Base-by-base conservation (phyloP, 1,284 basidiomycete genomes). In the Ustilago bromivora region DNA sequence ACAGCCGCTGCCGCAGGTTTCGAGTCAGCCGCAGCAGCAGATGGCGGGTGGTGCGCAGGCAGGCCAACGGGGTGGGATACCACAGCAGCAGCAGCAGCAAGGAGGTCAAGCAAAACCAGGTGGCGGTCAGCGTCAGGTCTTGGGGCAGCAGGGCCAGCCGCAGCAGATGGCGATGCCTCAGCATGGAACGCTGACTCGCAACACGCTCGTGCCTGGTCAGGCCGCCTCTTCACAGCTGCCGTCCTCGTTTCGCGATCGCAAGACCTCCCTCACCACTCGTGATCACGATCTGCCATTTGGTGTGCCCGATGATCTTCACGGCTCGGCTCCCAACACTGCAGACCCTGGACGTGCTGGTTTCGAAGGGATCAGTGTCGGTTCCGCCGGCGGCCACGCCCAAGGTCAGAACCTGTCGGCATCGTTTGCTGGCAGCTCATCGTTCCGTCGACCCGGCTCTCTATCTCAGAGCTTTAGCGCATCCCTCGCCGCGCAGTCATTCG, bases 271-370 rank as follows among this genome's bases (percentile, higher is more conserved):
- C 10, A 91, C 0, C 91, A 92, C 92, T 58, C 90, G 92, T 76
- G 91, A 92, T 78, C 92, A 91, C 64, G 92, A 93, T 73, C 92
- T 94, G 76, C 90, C 91, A 0, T 92, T 92, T 71, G 90, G 90
- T 80, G 88, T 90, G 55, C 89, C 89, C 11, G 90, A 91, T 67
- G 90, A 91, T 70, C 83, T 86, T 32, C 78, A 82, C 23, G 38
- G 66, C 4, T 47, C 63, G 0, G 49, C 64, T 10, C 47, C 60
- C 12, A 32, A 46, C n/a, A 32, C 63, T 17, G 46, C 49, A 19
- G 62, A 70, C 40, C 56, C 66, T 17, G 64, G 40, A 8, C 63
- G 67, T 3, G 66, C 65, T 28, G 68, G 67, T 6, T 70, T 70
- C 12, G 71, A 74, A 31, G 59, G 68, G 31, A 53, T 59, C 61